phyloP scores from a whole-genome alignment of 2,329 filamentous ascomycete genomes.

The Pezicula neosporulosa region DNA sequence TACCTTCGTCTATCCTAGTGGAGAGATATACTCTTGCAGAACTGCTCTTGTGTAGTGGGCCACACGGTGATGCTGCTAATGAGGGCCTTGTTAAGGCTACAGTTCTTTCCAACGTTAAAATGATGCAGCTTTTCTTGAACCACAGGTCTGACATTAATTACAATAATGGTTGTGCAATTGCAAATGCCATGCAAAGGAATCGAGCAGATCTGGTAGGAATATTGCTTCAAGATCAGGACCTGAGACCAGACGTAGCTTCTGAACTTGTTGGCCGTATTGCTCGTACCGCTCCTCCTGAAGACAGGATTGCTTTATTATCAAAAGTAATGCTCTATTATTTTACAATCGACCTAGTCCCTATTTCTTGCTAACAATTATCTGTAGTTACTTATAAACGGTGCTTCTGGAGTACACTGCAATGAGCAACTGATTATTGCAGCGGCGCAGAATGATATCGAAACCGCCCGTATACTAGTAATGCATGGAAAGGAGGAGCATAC shows the following conservation, averaged over 20 bases:
- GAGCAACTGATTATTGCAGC: slow-evolving; percentile 19
- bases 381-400: slow-evolving; percentile 15
- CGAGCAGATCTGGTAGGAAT: slow-evolving; percentile 8
- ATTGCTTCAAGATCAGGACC: slow-evolving; percentile 8
- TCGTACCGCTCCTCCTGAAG: not conserved
- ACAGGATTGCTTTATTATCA: slow-evolving; percentile 5
- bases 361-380: slow-evolving; percentile 1
- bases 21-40: slow-evolving; percentile 51
- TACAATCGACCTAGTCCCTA: not conserved
- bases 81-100: slow-evolving; percentile 12
- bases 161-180: slow-evolving; percentile 30
- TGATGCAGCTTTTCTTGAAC: slow-evolving; percentile 49
- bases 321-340: not conserved
- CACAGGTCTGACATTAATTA: slow-evolving; percentile 53
- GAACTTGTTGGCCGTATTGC: slow-evolving; percentile 10
- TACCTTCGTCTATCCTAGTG: slow-evolving; percentile 42
- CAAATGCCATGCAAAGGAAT: slow-evolving; percentile 29
- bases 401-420: slow-evolving; percentile 16
- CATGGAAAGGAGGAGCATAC: slow-evolving; percentile 8
- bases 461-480: slow-evolving; percentile 17
- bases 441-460: slow-evolving; percentile 15
- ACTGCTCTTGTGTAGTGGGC: slow-evolving; percentile 55
- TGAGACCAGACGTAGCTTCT: slow-evolving; percentile 12
- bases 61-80: slow-evolving; percentile 39
- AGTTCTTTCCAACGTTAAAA: slow-evolving; percentile 13